These are phyloP conservation scores for Dianthus caryophyllus DNA, from an alignment of 148 eudicot species.

Conservation along the genomic window DNA sequence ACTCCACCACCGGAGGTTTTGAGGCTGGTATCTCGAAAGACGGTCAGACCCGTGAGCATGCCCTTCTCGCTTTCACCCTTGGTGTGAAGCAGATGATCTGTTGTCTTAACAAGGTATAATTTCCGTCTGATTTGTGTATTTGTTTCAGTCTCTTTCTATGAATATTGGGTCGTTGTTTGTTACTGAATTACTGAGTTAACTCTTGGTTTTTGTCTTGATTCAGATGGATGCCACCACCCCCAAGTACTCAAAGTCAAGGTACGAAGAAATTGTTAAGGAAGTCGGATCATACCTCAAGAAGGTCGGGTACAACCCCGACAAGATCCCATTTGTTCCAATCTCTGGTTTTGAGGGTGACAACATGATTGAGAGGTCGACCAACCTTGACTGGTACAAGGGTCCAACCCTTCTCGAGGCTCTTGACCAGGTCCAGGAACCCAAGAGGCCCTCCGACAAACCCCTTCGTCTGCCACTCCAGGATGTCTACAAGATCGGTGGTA, in stretches of 20 bases:
- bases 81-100: constrained; percentile 57
- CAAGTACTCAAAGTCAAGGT: no score
- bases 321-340: constrained; percentile 11
- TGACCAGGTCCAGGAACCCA: constrained; percentile 26
- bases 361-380: no score
- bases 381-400: constrained; percentile 28
- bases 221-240: no score
- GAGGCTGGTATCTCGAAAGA: constrained; percentile 59
- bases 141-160: no score
- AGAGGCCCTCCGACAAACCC: constrained; percentile 40
- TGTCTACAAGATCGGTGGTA: constrained; percentile 27
- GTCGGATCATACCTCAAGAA: constrained; percentile 29
- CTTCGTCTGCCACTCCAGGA: constrained; percentile 39
- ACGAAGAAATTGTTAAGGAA: no score
- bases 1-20: constrained; percentile 57
- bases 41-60: constrained; percentile 60
- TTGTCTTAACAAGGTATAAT: constrained; percentile 47
- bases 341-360: no score
- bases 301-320: constrained; percentile 42
- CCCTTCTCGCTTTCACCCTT: constrained; percentile 55
- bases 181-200: no score
- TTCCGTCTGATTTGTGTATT: no score
- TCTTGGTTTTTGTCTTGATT: no score
- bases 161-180: no score
- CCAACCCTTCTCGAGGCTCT: constrained; percentile 43